phyloP scores from a whole-genome alignment of 2,329 filamentous ascomycete genomes.

The Emergomyces orientalis region DNA sequence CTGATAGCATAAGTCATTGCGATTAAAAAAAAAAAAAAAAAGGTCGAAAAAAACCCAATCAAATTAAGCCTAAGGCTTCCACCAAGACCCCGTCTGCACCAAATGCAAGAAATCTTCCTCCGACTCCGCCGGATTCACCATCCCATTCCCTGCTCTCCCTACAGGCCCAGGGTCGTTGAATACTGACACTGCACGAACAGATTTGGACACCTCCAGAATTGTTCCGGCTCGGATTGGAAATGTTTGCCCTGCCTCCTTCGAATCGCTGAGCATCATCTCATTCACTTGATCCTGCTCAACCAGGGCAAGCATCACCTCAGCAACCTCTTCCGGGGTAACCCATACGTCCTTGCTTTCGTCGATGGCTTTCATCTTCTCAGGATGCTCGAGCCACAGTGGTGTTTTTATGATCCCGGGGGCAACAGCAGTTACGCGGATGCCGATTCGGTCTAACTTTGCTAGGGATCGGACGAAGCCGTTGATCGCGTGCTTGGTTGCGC shows the following conservation, averaged over 20 bases:
- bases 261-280: constrained; percentile 25
- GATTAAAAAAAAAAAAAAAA: background rate
- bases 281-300: constrained; percentile 41
- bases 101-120: constrained; percentile 43
- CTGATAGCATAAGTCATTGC: background rate
- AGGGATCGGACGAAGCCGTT: constrained; percentile 43
- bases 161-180: constrained; percentile 48
- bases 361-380: constrained; percentile 49
- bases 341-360: constrained; percentile 43
- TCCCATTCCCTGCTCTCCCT: constrained; percentile 38
- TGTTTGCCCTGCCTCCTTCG: constrained; percentile 22
- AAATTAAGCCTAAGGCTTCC: constrained; percentile 20
- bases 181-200: constrained; percentile 42
- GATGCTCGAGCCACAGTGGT: constrained; percentile 53
- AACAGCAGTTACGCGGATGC: constrained; percentile 51
- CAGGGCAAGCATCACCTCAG: constrained; percentile 48
- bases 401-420: constrained; percentile 54
- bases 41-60: background rate
- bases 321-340: constrained; percentile 54
- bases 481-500: constrained; percentile 42
- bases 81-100: constrained; percentile 44
- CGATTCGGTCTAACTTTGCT: constrained; percentile 36
- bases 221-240: constrained; percentile 40
- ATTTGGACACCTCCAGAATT: constrained; percentile 49
- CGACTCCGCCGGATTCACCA: constrained; percentile 33